Conservation (phyloP, 73 alveolate genomes). For the Paramecium octaurelia region DNA sequence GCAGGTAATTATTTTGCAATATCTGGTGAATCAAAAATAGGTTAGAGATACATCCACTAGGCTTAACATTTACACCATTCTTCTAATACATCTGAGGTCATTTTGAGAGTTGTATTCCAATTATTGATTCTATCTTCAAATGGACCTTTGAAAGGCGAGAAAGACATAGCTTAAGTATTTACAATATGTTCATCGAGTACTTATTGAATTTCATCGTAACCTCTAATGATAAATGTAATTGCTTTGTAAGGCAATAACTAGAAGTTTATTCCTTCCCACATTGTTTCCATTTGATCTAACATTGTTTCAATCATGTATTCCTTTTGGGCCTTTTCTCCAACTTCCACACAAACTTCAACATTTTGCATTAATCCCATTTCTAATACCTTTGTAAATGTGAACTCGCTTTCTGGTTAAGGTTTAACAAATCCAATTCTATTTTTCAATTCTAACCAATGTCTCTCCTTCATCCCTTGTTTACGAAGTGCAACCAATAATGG, state of each 20-base stretch:
- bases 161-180: constrained; percentile 98
- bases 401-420: constrained; percentile 93
- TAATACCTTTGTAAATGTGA: constrained; percentile 92
- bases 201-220: constrained; percentile 68
- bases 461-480: constrained; percentile 97
- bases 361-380: constrained; percentile 93
- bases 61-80: constrained; percentile 99
- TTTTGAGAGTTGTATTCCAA: constrained; percentile 97
- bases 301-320: constrained; percentile 84
- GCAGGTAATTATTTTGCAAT: constrained; percentile 93
- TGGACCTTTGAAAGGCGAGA: constrained; percentile 99
- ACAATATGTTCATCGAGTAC: constrained; percentile 96
- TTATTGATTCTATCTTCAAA: constrained; percentile 98
- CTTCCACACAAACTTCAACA: constrained; percentile 95
- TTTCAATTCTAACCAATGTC: constrained; percentile 98
- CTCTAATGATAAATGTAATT: constrained; percentile 77
- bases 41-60: constrained; percentile 96
- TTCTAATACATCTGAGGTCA: constrained; percentile 98
- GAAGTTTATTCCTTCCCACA: constrained; percentile 85
- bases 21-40: constrained; percentile 96
- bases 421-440: constrained; percentile 94
- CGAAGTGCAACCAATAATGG: constrained; percentile 97
- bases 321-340: constrained; percentile 95
- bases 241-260: constrained; percentile 68
- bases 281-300: constrained; percentile 80